Conservation (phyloP, 2,329 filamentous ascomycete species). For the Pseudocercospora eumusae region DNA sequence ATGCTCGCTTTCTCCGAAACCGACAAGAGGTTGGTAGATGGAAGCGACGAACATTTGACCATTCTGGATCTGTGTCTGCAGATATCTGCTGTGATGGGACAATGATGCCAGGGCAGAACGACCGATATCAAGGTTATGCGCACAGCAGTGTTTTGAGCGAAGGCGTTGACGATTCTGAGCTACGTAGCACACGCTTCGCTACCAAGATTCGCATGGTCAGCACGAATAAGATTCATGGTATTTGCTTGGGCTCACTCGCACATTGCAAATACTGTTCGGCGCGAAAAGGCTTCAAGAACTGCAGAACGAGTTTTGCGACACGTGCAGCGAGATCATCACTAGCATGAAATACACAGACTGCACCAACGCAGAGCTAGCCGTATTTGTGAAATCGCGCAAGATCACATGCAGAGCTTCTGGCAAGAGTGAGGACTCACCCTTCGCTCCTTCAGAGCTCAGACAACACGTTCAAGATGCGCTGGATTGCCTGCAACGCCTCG, state of each 20-base stretch:
- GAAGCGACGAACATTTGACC: conserved; percentile 90
- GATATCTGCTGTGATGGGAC: conserved; percentile 49
- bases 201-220: background rate
- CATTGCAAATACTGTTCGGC: background rate
- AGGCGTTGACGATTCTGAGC: background rate
- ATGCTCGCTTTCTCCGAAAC: conserved; percentile 87
- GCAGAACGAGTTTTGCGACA: too few relatives aligned
- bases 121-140: background rate
- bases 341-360: too few relatives aligned
- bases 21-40: conserved; percentile 92
- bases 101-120: conserved; percentile 7
- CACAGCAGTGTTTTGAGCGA: background rate
- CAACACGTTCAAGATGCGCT: too few relatives aligned
- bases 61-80: conserved; percentile 82
- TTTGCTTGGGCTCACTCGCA: background rate
- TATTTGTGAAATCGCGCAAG: too few relatives aligned
- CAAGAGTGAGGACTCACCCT: too few relatives aligned
- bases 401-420: too few relatives aligned
- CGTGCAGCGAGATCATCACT: too few relatives aligned
- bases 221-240: background rate
- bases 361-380: too few relatives aligned
- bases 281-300: background rate
- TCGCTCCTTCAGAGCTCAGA: too few relatives aligned
- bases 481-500: too few relatives aligned
- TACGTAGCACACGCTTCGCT: background rate